Base-by-base conservation (phyloP, 2,329 filamentous ascomycete genomes). In the Aureobasidium sp. region DNA sequence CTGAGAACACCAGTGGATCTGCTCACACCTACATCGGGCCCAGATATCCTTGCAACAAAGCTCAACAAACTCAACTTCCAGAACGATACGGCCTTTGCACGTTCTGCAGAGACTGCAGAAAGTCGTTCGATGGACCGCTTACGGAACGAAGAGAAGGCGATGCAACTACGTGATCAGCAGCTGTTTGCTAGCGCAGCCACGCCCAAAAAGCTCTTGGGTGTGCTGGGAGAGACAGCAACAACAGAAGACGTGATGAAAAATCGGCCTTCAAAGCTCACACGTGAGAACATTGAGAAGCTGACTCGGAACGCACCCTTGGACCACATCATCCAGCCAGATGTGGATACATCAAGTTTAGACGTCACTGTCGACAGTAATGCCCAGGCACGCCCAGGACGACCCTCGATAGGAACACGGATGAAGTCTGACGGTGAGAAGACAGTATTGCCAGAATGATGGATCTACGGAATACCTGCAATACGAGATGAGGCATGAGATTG, bases 141-240 rank as follows among this genome's bases (percentile, higher is more conserved):
- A 52, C 72, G 78, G 17, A 78, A 80, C 8, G 81, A 84, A 69
- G 82, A 84, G 66, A 80, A 81, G 69, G 82, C 82, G 3, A 79
- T 78, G 29, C 72, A 74, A 53, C 70, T 84, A 5, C 75, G 82
- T 17, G 80, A 85, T 66, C 79, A 83, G 63, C 83, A 83, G 66
- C 70, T 85, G 20, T 73, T 84, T 17, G 76, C 76, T n/a, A 73
- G 77, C 22, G 78, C 75, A 37, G 76, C 77, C 22, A 69, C 75
- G 48, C 73, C 75, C 0, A 70, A 69, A 41, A 65, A 64, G 5
- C 65, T 65, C 31, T 58, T 70, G 9, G 69, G 69, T 17, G 64
- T 66, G 12, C 65, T 64, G 3, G 20, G 25, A 45, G 41, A 37
- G 17, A 41, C 44, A 31, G 17, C 17, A 34, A 17, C 45, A 15